Evolutionary conservation across 2,329 filamentous ascomycete genomes (phyloP), one percentile per base, ranked within the genome.

Genomic region (Xylariaceae sp.): DNA sequence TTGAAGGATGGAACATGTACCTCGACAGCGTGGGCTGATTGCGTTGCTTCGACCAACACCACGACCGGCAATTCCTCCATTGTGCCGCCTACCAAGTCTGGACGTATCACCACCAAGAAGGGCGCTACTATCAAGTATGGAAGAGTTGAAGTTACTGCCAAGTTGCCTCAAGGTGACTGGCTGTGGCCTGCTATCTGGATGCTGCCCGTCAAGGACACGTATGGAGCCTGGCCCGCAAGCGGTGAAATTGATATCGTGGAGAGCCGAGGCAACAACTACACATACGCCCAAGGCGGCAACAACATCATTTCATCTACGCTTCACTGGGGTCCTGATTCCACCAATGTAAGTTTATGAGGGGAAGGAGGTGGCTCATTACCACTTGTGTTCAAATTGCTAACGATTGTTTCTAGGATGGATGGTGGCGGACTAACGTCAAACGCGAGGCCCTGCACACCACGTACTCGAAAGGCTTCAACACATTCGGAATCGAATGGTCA

Each of bases 151-250:
- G 88, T 95, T 5, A 83, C 78, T 1, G 89, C 89, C 22, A 85
- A 85, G 68, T 71, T 94, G 27, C 88, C 89, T 5, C 68, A 74
- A 42, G 89, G 89, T 47, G 89, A 94, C 71, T 94, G 89, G 89
- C 77, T 95, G 11, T 94, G 89, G 89, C 89, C 89, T 2, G 88
- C 88, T n/a, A 92, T 95, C 62, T 91, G 87, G 87, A 88, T 95
- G 86, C 75, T 94, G 74, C 89, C 89, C 1, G 82, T 81, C 42
- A 75, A 85, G 39, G 76, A 83, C 47, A 83, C 74, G 0, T 95
- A 94, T 65, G 89, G 89, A 1, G 61, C 76, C 1, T 95, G 89
- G 89, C 89, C 89, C 1, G 70, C 74, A 7, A 90, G 87, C 9
- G 89, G 89, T 41, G 89, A 94, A 69, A 94, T 95, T 45, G 89